Conservation (phyloP, 306 rosid genomes). For the Inga oerstediana region DNA sequence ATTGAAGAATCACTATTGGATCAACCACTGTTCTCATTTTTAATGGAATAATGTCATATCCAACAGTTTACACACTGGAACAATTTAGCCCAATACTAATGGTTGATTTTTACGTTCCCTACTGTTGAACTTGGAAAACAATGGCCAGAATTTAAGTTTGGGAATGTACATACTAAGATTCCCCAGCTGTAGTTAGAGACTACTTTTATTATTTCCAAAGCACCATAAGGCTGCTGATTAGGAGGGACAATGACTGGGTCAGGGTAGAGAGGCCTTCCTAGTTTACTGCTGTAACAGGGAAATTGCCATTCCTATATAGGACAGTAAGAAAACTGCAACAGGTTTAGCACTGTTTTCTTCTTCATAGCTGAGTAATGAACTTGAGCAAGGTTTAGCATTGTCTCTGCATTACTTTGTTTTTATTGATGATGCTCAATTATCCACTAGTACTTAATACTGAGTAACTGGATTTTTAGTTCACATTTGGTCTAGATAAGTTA, state of each 20-base stretch:
- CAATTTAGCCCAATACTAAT: neutral
- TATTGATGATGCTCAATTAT: neutral
- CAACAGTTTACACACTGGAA: neutral
- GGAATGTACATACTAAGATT: neutral
- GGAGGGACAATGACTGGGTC: neutral
- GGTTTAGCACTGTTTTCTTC: neutral
- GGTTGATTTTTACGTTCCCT: neutral
- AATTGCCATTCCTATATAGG: neutral
- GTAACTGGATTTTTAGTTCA: slow-evolving; percentile 7
- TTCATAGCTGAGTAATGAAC: neutral
- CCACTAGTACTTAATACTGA: neutral
- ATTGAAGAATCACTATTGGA: neutral
- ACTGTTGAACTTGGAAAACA: neutral
- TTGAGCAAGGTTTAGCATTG: neutral
- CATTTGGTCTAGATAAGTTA: neutral
- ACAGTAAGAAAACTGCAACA: neutral
- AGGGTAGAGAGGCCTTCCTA: neutral
- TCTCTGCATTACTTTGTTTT: neutral
- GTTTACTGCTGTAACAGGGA: neutral
- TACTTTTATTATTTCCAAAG: neutral
- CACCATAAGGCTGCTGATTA: neutral
- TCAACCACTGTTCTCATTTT: neutral
- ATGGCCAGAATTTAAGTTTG: neutral
- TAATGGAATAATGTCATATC: neutral
- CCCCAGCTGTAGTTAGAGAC: neutral